These are phyloP conservation scores for Cytauxzoon felis DNA, from an alignment of 169 alveolate species.

Conservation along the genomic window DNA sequence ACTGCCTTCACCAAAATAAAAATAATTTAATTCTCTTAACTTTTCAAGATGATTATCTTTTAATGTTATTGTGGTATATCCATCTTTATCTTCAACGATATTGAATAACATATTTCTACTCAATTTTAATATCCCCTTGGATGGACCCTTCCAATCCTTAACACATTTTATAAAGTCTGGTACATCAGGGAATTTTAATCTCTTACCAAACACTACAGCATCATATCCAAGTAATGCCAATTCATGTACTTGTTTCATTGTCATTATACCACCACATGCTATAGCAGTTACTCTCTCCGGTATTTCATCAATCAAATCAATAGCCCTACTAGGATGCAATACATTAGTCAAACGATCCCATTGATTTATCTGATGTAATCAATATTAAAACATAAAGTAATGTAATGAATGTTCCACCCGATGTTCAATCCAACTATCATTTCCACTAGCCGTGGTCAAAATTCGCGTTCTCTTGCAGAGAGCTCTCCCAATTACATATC, in stretches of 20 bases:
- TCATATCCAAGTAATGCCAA: slow-evolving; percentile 74
- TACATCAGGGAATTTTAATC: slow-evolving; percentile 54
- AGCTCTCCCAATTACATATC: no score
- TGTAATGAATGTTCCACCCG: no score
- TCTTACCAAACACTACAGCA: slow-evolving; percentile 69
- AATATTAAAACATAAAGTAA: no score
- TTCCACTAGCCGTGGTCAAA: no score
- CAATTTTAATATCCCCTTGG: slow-evolving; percentile 34
- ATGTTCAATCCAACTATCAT: no score
- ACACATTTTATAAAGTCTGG: slow-evolving; percentile 57
- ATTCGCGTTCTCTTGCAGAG: no score
- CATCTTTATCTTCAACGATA: background rate
- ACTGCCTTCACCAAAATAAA: slow-evolving; percentile 10
- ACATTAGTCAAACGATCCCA: slow-evolving; percentile 66
- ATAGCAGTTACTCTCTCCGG: slow-evolving; percentile 65
- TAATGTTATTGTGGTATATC: background rate
- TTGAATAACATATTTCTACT: slow-evolving; percentile 46
- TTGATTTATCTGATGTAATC: slow-evolving; percentile 66
- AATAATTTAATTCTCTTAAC: slow-evolving; percentile 42
- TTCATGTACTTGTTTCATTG: slow-evolving; percentile 57
- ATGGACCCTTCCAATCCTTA: slow-evolving; percentile 70
- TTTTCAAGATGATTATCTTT: slow-evolving; percentile 12
- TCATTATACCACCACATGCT: slow-evolving; percentile 66
- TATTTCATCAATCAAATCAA: slow-evolving; percentile 62
- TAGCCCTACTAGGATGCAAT: slow-evolving; percentile 67